Base-by-base conservation (phyloP, 805 yeast species). In the Zygosaccharomyces bailii region DNA sequence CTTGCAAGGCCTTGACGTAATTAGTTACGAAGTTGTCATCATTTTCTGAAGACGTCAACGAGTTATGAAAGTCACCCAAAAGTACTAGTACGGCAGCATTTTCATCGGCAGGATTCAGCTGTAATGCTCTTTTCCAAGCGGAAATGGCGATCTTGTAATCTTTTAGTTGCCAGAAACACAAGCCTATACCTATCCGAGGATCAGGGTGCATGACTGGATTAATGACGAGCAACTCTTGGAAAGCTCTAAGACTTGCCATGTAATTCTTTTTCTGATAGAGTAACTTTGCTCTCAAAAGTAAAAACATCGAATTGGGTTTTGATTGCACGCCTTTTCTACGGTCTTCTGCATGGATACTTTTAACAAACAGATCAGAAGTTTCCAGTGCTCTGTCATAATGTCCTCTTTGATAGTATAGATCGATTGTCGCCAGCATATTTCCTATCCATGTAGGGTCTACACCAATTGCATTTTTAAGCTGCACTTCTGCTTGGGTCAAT, bases 121-220 rank as follows among this genome's bases (percentile, higher is more conserved):
- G 84, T 24, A 81, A 66, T 1, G 87, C 75, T 57, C 97, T 76
- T 50, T 78, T 76, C 97, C 98, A 93, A 0, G 98, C 84, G 39
- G 70, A 69, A 5, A 75, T 59, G 0, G 99, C 98, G 70, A 87
- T 76, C 41, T 75, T 76, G 51, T 78, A 76, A 62, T 87, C 95
- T 42, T 84, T 84, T 49, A 93, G 69, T 48, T 78, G 78, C 97
- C 97, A 93, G 61, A 82, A 91, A 65, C 97, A 90, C 52, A 93
- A 69, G 27, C 99, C 99, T 49, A 91, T 79, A 21, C 98, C 99
- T 48, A 93, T 76, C 65, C 99, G 75, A 14, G 97, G 95, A 67
- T 91, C 97, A 4, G 98, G 97, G 54, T 77, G 76, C 54, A 84
- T 68, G 29, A 84, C 61, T 2, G 97, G 97, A 50, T 88, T 82